A percentile compares a stretch with the other conserved stretches of the same genome.
phyloP scores from a whole-genome alignment of 768 basidiomycete species.

The Rhodotorula paludigena region DNA sequence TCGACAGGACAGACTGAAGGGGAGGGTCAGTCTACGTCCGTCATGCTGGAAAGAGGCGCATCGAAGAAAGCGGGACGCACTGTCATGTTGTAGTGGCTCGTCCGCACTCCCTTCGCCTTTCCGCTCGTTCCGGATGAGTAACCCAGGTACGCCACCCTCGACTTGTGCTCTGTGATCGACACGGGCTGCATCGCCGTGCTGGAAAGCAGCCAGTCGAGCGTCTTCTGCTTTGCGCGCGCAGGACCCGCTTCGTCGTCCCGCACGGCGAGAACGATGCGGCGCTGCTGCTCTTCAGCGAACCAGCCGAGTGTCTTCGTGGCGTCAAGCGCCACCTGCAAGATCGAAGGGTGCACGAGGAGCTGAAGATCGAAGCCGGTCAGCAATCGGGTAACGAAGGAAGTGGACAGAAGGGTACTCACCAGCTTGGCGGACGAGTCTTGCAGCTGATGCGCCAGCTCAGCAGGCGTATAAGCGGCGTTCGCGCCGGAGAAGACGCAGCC shows the following conservation, averaged over 20 bases:
- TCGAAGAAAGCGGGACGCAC: neutral
- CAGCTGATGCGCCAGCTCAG: slow-evolving; percentile 69
- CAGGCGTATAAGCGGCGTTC: slow-evolving; percentile 62
- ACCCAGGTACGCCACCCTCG: slow-evolving; percentile 36
- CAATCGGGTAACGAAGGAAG: no score
- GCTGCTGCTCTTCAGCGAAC: slow-evolving; percentile 25
- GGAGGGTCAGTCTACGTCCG: neutral
- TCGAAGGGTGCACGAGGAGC: slow-evolving; percentile 59
- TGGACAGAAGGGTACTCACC: slow-evolving; percentile 44
- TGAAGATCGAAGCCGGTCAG: neutral
- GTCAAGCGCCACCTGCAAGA: slow-evolving; percentile 56
- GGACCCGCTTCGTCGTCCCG: slow-evolving; percentile 41
- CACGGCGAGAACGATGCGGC: slow-evolving; percentile 40
- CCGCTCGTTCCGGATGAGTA: slow-evolving; percentile 64
- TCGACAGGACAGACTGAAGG: slow-evolving; percentile 22
- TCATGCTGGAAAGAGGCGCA: no score
- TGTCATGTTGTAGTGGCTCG: slow-evolving; percentile 43
- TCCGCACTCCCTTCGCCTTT: slow-evolving; percentile 65
- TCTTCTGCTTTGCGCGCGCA: slow-evolving; percentile 46
- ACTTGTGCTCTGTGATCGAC: slow-evolving; percentile 52
- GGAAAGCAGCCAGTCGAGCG: slow-evolving; percentile 53
- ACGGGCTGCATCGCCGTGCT: slow-evolving; percentile 55
- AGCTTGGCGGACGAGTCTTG: slow-evolving; percentile 61
- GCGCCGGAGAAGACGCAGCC: slow-evolving; percentile 40
- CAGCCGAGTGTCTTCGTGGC: slow-evolving; percentile 57